These are phyloP conservation scores for Crataegus laevigata DNA, from an alignment of 306 rosid species.

Conservation along the genomic window DNA sequence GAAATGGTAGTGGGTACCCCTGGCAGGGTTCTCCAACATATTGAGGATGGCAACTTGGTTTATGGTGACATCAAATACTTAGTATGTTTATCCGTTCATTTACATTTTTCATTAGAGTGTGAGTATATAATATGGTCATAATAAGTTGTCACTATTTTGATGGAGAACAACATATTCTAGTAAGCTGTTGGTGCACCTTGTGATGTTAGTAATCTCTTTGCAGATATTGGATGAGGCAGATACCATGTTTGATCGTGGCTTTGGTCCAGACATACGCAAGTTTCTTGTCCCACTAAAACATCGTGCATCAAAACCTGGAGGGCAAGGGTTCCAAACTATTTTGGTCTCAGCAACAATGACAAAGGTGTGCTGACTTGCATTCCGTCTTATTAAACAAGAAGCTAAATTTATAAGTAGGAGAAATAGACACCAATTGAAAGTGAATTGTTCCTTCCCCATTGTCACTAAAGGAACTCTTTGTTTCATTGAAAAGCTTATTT, in stretches of 20 bases:
- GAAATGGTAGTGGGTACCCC: constrained; percentile 97
- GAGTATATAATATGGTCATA: not conserved
- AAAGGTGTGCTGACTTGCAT: constrained; percentile 39
- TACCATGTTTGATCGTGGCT: constrained; percentile 96
- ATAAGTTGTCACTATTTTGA: not conserved
- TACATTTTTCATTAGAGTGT: not conserved
- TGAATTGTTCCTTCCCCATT: not conserved
- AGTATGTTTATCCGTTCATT: constrained; percentile 23
- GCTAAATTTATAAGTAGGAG: not conserved
- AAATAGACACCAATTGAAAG: not conserved
- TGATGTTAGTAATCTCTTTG: constrained; percentile 17
- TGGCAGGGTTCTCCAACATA: constrained; percentile 89
- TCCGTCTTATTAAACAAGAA: constrained; percentile 7
- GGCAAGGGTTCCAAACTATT: constrained; percentile 75
- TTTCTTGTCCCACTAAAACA: constrained; percentile 65
- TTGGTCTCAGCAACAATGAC: constrained; percentile 97
- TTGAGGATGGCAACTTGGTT: constrained; percentile 86
- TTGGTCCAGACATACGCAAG: constrained; percentile 95
- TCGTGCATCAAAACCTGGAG: constrained; percentile 61
- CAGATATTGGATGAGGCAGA: constrained; percentile 98
- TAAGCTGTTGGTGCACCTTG: constrained; percentile 1
- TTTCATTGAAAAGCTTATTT: not conserved
- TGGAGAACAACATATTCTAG: not conserved
- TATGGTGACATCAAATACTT: constrained; percentile 88
- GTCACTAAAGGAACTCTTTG: not conserved